Evolutionary conservation across 169 alveolate genomes (phyloP).

Genomic region (Plasmodium inui): DNA sequence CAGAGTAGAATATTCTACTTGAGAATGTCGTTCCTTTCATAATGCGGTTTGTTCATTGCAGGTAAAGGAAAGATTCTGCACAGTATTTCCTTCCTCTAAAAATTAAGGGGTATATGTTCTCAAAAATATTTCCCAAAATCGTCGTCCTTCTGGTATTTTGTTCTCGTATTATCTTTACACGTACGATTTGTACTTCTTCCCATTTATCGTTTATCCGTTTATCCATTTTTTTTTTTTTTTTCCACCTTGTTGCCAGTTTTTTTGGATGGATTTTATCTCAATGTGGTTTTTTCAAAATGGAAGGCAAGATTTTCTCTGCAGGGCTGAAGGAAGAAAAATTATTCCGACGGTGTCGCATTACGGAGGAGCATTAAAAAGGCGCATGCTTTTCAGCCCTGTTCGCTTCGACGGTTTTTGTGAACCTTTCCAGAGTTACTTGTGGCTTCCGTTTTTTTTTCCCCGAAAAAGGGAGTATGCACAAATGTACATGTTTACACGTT

Average conservation of each 20-base stretch:
- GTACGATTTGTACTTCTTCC: not conserved
- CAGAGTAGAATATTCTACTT: not conserved
- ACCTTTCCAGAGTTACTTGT: not conserved
- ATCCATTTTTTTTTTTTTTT: not conserved
- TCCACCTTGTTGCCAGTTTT: not conserved
- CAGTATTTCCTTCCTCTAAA: not conserved
- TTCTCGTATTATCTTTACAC: not conserved
- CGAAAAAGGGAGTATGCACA: not conserved
- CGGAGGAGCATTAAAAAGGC: not conserved
- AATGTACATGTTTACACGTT: not conserved
- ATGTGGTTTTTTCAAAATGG: not conserved
- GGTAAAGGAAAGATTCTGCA: not conserved
- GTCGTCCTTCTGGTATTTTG: not conserved
- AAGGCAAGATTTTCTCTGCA: not conserved
- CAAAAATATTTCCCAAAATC: not conserved
- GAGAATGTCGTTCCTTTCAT: slow-evolving; percentile 2
- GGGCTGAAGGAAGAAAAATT: not conserved
- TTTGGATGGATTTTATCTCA: not conserved
- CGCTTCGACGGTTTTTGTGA: not conserved
- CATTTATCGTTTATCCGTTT: slow-evolving; percentile 1
- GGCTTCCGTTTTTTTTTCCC: not conserved
- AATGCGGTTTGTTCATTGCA: not conserved
- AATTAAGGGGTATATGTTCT: not conserved
- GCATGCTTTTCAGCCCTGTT: not conserved
- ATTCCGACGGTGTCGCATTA: not conserved